Base-by-base conservation (phyloP, 1,139 yeast genomes). In the Hemisphaericaspora xylofermentans region DNA sequence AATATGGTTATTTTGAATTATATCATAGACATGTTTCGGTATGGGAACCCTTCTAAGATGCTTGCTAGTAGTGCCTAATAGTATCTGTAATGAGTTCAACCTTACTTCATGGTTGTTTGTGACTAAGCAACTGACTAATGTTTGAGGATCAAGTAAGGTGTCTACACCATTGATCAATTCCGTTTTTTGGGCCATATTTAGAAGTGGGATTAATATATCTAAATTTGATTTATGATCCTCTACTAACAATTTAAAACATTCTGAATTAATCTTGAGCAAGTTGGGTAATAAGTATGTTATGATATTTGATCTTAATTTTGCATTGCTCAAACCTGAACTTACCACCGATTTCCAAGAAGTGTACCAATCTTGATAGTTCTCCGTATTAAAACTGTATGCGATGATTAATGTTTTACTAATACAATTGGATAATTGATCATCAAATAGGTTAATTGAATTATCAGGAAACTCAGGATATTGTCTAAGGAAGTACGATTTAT, bases 141-240 rank as follows among this genome's bases (percentile, higher is more conserved):
- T 25, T 14, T 43, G 33, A 14, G 29, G 32, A 15, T 44, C 41
- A 8, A 37, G 39, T 3, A 14, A 18, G 4, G 21, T 8, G n/a
- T 35, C 33, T 14, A 38, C 48, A 6, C 41, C 45, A 1, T 71
- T 55, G 3, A 79, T 62, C 12, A 74, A 50, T 69, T 1, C 75
- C 76, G 82, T 54, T 34, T 78, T 80, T 52, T 82, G 85, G 0
- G 88, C 94, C 39, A 83, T 74, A 52, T 76, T 79, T 37, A 86
- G 60, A 39, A 84, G 66, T 2, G 84, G 79, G 2, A 85, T 64
- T 33, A 80, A 61, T 1, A 76, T 54, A 3, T 71, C 61, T 2
- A 73, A 60, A 17, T 72, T 66, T 9, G 58, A 48, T 9, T 60
- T 49, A 24, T 50, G 28, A 18, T 49, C 48, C 2, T 46, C 41